Base-by-base conservation (phyloP, 495 filamentous ascomycete species). In the Neurospora tetrasperma region DNA sequence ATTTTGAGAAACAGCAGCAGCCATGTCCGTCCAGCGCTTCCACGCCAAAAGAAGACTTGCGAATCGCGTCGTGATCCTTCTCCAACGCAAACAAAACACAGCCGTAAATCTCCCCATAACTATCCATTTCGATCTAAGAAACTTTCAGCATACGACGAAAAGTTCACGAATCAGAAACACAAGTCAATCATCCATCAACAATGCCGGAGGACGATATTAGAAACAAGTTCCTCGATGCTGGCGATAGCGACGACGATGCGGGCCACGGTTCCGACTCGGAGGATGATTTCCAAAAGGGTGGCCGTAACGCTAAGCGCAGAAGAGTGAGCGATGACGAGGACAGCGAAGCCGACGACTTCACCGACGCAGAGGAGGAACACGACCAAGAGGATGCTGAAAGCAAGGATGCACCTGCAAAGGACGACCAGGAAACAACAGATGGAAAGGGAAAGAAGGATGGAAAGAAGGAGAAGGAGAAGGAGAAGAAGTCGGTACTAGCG, bases 141-240 rank as follows among this genome's bases (percentile, higher is more conserved):
- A 62, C 54, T 14, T 14, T 35, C 54, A 12, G 2, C 5, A 16
- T 27, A 27, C 54, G 54, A 35, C 27, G 12, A 62, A 31, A 16
- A 14, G 27, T 31, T 31, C 27, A 31, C 27, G 27, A 31, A 31
- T 31, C 27, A 31, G 27, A 31, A 31, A 31, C 27, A 31, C 27
- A 31, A 38, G 35, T 38, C 35, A 4, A 38, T 38, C 4, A 38
- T 66, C 48, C 1, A 66, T 66, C 54, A 18, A 66, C 27, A 35
- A 66, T 66, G 54, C 27, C 54, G 0, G 54, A 66, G 27, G 54
- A 66, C n/a, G 88, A 89, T 74, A 93, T 91, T 70, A 85, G 86
- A 70, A 94, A 94, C 81, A 87, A 93, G 46, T 94, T 90, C 75
- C 86, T 97, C 23, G 93, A 94, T 70, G 86, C 86, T 9, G 87